Evolutionary conservation across 2,329 filamentous ascomycete species (phyloP).

Genomic region (Colletotrichum sp.): DNA sequence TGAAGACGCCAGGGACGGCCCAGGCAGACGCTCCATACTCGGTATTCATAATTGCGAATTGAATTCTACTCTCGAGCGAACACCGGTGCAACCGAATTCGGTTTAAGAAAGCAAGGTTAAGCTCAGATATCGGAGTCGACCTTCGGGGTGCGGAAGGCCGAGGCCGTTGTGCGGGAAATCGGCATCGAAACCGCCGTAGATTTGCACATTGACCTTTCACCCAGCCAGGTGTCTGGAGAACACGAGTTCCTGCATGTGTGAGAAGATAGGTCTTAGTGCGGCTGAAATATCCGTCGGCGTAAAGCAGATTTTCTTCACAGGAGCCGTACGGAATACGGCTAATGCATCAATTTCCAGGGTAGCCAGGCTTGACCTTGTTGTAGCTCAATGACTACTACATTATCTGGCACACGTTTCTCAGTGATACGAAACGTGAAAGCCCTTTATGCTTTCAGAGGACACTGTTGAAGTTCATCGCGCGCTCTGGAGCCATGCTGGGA

Average conservation of each 20-base stretch:
- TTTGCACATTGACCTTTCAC: not conserved
- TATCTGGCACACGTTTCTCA: accelerated
- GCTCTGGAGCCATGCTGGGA: not conserved
- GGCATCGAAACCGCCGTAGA: not conserved
- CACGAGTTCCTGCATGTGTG: accelerated
- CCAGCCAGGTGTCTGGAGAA: not conserved
- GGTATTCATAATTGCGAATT: not conserved
- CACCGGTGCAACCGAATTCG: not conserved
- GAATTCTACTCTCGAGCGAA: not conserved
- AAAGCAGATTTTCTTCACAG: not conserved
- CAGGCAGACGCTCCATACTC: too few species aligned
- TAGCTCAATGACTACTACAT: not conserved
- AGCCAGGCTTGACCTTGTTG: not conserved
- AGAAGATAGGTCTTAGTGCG: accelerated
- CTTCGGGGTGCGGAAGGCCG: not conserved
- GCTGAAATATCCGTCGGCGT: accelerated
- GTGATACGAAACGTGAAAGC: not conserved
- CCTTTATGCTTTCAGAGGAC: not conserved
- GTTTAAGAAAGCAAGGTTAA: not conserved
- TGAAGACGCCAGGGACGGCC: too few species aligned
- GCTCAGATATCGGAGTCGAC: not conserved
- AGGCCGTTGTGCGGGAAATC: not conserved
- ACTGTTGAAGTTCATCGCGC: not conserved
- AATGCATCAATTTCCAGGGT: too few species aligned
- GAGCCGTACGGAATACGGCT: too few species aligned